Evolutionary conservation across 2,329 filamentous ascomycete genomes (phyloP).

Genomic region (Shiraia bambusicola): DNA sequence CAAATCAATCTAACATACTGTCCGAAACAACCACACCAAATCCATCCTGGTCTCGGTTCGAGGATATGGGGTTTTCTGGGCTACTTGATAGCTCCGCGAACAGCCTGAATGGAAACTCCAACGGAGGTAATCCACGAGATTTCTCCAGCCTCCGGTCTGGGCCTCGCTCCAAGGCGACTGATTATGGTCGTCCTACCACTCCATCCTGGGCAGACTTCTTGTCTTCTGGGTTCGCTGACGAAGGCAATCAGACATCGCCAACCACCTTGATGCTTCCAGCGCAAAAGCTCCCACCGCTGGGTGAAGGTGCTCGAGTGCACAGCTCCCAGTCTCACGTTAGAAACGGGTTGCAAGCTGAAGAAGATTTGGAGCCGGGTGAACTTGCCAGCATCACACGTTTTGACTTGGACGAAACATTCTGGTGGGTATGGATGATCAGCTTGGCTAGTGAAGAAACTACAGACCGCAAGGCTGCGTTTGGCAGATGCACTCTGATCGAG

Average conservation of each 20-base stretch:
- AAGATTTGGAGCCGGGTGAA: constrained; percentile 84
- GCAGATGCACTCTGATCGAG: constrained; percentile 88
- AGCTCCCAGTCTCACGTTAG: constrained; percentile 79
- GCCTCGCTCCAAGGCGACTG: constrained; percentile 66
- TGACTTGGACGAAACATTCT: constrained; percentile 92
- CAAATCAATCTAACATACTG: constrained; percentile 75
- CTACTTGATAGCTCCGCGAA: constrained; percentile 66
- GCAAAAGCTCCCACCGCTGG: constrained; percentile 88
- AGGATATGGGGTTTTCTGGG: constrained; percentile 87
- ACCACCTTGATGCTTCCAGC: constrained; percentile 79
- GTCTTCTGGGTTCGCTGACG: constrained; percentile 85
- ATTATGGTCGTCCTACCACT: constrained; percentile 80
- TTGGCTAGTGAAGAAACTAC: constrained; percentile 85
- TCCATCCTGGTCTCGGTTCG: constrained; percentile 94
- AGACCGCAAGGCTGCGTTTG: constrained; percentile 87
- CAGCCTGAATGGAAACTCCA: constrained; percentile 31
- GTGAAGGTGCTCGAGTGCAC: constrained; percentile 65
- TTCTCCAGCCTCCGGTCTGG: constrained; percentile 72
- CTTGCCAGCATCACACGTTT: constrained; percentile 86
- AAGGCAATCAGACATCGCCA: constrained; percentile 63
- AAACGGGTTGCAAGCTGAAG: constrained; percentile 66
- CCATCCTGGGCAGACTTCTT: constrained; percentile 98
- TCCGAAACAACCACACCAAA: constrained; percentile 59
- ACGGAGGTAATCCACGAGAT: constrained; percentile 57
- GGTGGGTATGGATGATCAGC: constrained; percentile 99